Evolutionary conservation across 345 rosid species (phyloP).

Genomic region (Citropsis articulata): DNA sequence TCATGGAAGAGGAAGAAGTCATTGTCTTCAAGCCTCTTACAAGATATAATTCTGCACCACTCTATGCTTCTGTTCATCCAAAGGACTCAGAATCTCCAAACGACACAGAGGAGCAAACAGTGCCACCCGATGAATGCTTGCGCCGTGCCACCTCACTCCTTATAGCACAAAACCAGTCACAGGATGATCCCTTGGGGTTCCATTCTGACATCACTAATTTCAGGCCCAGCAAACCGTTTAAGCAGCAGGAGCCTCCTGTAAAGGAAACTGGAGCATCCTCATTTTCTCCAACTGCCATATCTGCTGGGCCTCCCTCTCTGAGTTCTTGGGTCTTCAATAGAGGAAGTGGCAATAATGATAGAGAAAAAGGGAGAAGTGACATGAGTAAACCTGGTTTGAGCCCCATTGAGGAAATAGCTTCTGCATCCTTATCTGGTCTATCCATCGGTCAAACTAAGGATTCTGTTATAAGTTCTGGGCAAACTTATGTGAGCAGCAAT

Average conservation of each 20-base stretch:
- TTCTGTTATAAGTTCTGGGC: slow-evolving; percentile 18
- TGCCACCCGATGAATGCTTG: slow-evolving; percentile 60
- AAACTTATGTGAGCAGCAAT: slow-evolving; percentile 25
- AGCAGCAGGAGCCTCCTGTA: slow-evolving; percentile 41
- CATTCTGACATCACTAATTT: slow-evolving; percentile 46
- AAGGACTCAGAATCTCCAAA: slow-evolving; percentile 31
- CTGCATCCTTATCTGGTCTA: slow-evolving; percentile 53
- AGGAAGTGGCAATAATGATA: slow-evolving; percentile 36
- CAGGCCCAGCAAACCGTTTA: slow-evolving; percentile 27
- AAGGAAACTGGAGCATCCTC: slow-evolving; percentile 27
- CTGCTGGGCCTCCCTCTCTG: slow-evolving; percentile 84
- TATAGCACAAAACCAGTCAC: slow-evolving; percentile 48
- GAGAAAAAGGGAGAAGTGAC: slow-evolving; percentile 36
- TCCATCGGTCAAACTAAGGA: slow-evolving; percentile 36
- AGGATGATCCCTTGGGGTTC: slow-evolving; percentile 34
- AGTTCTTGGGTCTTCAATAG: slow-evolving; percentile 71
- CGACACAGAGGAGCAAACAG: slow-evolving; percentile 32
- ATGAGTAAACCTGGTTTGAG: slow-evolving; percentile 35
- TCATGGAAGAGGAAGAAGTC: slow-evolving; percentile 87
- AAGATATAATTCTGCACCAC: slow-evolving; percentile 83
- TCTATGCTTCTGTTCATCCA: slow-evolving; percentile 27
- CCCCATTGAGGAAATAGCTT: slow-evolving; percentile 53
- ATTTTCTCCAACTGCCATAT: slow-evolving; percentile 34
- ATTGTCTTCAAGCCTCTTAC: slow-evolving; percentile 93
- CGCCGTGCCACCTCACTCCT: slow-evolving; percentile 71